Evolutionary conservation across 106 monocot genomes (phyloP).

Genomic region (Vanilla planifolia): DNA sequence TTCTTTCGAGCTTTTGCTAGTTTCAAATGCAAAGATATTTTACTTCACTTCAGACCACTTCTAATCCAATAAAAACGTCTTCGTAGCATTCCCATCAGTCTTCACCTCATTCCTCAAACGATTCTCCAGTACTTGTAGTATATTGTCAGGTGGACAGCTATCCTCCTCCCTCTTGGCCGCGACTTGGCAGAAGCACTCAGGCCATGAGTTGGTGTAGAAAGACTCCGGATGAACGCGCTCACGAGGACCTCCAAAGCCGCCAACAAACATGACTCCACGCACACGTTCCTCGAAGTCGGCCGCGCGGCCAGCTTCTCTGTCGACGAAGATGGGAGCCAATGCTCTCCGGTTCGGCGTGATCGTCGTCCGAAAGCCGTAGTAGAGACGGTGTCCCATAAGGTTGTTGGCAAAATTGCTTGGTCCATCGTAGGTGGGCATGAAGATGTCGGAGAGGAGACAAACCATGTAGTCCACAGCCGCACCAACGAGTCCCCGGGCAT

Average conservation of each 20-base stretch:
- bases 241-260: constrained; percentile 74
- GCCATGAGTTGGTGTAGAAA: constrained; percentile 93
- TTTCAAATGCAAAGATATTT: too few relatives aligned
- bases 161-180: constrained; percentile 29
- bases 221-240: constrained; percentile 56
- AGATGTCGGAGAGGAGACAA: constrained; percentile 92
- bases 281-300: constrained; percentile 61
- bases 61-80: too few relatives aligned
- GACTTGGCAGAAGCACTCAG: constrained; percentile 86
- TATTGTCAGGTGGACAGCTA: constrained; percentile 53
- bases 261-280: constrained; percentile 43
- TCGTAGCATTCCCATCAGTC: too few relatives aligned
- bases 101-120: too few relatives aligned
- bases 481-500: constrained; percentile 56
- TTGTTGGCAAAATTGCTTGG: constrained; percentile 99
- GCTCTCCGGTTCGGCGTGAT: constrained; percentile 80
- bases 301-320: constrained; percentile 54
- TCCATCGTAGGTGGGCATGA: constrained; percentile 96
- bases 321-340: constrained; percentile 87
- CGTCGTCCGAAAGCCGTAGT: constrained; percentile 86
- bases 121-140: constrained; percentile 37
- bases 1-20: too few relatives aligned
- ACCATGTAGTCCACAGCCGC: constrained; percentile 99
- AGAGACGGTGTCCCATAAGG: constrained; percentile 91
- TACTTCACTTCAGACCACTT: too few relatives aligned